These are phyloP conservation scores for Pisolithus thermaeus DNA, from an alignment of 1,284 basidiomycete genomes.

Conservation along the genomic window DNA sequence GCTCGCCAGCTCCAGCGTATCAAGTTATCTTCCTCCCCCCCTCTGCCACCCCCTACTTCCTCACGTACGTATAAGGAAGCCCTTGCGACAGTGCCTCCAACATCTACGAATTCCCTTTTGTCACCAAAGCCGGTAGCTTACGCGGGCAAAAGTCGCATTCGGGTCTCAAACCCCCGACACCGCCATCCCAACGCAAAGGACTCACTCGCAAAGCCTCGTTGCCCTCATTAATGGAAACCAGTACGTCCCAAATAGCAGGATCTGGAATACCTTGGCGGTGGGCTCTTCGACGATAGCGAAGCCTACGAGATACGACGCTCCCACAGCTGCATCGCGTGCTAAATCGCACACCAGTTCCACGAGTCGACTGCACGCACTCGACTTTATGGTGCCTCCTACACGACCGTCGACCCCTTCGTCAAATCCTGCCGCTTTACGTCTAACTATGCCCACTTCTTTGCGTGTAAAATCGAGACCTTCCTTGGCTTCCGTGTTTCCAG, in stretches of 20 bases:
- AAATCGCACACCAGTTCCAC: slow-evolving; percentile 62
- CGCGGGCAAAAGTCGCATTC: slow-evolving; percentile 77
- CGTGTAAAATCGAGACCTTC: slow-evolving; percentile 68
- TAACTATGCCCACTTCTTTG: slow-evolving; percentile 81
- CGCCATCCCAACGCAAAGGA: slow-evolving; percentile 48
- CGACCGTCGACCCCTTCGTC: slow-evolving; percentile 73
- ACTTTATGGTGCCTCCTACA: slow-evolving; percentile 67
- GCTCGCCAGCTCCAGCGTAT: slow-evolving; percentile 61
- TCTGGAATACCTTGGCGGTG: slow-evolving; percentile 36
- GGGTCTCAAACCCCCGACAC: slow-evolving; percentile 65
- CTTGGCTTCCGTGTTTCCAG: slow-evolving; percentile 65
- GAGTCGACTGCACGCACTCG: slow-evolving; percentile 49
- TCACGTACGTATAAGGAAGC: slow-evolving; percentile 53
- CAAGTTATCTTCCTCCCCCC: slow-evolving; percentile 59
- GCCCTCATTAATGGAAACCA: slow-evolving; percentile 63
- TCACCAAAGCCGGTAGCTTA: slow-evolving; percentile 64
- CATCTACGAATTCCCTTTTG: slow-evolving; percentile 49
- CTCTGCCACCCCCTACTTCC: slow-evolving; percentile 37
- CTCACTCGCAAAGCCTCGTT: slow-evolving; percentile 70
- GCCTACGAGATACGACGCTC: slow-evolving; percentile 60
- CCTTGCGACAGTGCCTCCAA: slow-evolving; percentile 42
- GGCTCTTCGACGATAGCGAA: slow-evolving; percentile 30
- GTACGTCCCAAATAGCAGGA: slow-evolving; percentile 49
- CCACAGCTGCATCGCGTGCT: slow-evolving; percentile 73
- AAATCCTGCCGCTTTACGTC: slow-evolving; percentile 64